Percentiles rank a stretch among this genome's conserved stretches.
These are phyloP conservation scores for Parmelia sp. DNA, from an alignment of 495 filamentous ascomycete genomes.

Conservation along the genomic window DNA sequence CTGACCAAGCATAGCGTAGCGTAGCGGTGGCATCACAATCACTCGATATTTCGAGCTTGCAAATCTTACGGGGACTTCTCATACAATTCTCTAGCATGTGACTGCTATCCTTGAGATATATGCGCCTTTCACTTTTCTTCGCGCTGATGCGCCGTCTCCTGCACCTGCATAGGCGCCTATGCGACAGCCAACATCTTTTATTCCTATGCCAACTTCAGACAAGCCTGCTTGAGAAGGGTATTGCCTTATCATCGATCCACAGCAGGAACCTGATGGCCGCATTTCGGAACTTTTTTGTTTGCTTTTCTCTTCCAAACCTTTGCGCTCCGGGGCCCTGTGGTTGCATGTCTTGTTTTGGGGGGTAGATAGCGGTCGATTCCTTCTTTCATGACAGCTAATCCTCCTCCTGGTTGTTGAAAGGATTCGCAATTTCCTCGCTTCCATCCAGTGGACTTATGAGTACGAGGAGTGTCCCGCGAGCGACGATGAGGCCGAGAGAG, in stretches of 20 bases:
- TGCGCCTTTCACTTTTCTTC: constrained; percentile 1
- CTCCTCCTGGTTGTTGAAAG: constrained; percentile 70
- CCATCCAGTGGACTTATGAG: constrained; percentile 89
- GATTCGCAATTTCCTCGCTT: constrained; percentile 91
- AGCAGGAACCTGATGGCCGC: not conserved
- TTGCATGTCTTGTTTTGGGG: not conserved
- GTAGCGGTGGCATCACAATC: not conserved
- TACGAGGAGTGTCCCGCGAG: constrained; percentile 84
- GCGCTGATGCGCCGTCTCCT: constrained; percentile 1
- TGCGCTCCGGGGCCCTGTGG: not conserved
- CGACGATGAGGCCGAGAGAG: constrained; percentile 83
- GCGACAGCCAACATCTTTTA: not conserved
- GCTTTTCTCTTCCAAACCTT: not conserved
- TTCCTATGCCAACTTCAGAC: not conserved
- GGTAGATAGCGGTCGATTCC: too few species aligned
- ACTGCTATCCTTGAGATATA: not conserved
- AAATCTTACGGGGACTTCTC: not conserved
- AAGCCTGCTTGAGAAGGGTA: not conserved
- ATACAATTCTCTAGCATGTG: not conserved
- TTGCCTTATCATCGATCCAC: not conserved
- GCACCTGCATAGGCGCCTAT: not conserved
- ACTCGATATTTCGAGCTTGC: too few species aligned
- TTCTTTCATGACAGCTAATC: constrained; percentile 3
- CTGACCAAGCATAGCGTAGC: not conserved
- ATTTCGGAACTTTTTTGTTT: not conserved